Evolutionary conservation across 2,329 filamentous ascomycete genomes (phyloP).

Genomic region (Nectriaceae sp.): DNA sequence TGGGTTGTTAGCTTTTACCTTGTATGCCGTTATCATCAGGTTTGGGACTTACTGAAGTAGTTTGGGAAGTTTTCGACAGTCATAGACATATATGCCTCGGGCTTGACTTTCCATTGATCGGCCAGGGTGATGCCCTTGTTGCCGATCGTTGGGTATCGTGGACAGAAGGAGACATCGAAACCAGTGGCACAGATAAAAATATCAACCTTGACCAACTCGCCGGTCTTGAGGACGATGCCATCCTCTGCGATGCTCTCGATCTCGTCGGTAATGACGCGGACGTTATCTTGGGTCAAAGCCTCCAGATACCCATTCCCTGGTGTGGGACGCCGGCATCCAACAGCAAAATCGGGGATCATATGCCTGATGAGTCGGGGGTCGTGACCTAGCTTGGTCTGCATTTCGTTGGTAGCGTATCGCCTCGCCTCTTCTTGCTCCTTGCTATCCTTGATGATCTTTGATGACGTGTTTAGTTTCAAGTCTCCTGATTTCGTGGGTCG

Average conservation of each 20-base stretch:
- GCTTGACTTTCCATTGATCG: neutral
- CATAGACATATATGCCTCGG: conserved; percentile 12
- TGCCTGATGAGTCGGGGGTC: conserved; percentile 9
- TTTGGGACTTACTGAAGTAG: conserved; percentile 6
- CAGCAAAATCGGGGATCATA: conserved; percentile 9
- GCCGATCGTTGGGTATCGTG: conserved; percentile 7
- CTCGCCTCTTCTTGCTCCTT: conserved; percentile 3
- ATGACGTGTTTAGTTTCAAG: too few relatives aligned
- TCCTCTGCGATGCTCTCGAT: conserved; percentile 1
- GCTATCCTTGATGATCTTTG: neutral
- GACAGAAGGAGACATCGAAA: conserved; percentile 11
- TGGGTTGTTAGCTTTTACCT: too few relatives aligned
- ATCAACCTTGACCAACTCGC: conserved; percentile 7
- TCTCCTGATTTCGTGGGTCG: too few relatives aligned
- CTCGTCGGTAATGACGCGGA: conserved; percentile 3
- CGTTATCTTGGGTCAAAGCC: conserved; percentile 3
- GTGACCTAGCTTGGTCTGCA: conserved; percentile 4
- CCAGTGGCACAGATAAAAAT: too few relatives aligned
- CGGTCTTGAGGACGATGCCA: conserved; percentile 1
- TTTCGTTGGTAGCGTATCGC: conserved; percentile 2
- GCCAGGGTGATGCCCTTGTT: neutral
- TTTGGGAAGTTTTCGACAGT: conserved; percentile 9
- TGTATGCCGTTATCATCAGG: neutral
- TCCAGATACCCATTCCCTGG: conserved; percentile 10
- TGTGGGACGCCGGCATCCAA: conserved; percentile 11